Evolutionary conservation across 768 basidiomycete genomes (phyloP), one percentile per base, ranked within the genome.

Genomic region (Botryobasidium botryosum): DNA sequence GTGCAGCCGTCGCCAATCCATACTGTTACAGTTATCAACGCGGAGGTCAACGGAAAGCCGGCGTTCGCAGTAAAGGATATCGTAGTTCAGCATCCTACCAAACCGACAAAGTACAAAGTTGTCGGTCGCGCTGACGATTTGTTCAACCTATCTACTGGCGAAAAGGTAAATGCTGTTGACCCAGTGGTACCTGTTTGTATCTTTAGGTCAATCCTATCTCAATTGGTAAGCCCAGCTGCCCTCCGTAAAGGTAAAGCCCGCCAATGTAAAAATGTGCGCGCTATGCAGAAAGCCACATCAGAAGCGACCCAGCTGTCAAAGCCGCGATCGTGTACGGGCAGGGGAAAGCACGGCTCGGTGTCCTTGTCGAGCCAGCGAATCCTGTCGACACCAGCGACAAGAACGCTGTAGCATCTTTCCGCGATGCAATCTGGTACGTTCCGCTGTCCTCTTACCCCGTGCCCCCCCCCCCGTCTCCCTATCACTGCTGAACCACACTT

Each of bases 121-220:
- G 59, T 55, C 38, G 68, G 70, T 2, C 58, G 70, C 12, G 56
- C 53, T 6, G 69, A 69, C 45, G 69, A 70, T 45, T 67, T 68
- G 51, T 64, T 70, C 35, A 63, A 64, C 53, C 58, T 64, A 32
- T 59, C 54, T 26, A 67, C 62, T 44, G 48, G 50, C 13, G 50
- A 51, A 27, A 51, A 51, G 47, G 47, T 47, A 17, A 20, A 8
- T n/a, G n/a, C 23, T 5, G 13, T 43, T 40, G 13, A 20, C 21
- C 5, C 6, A 18, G 35, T 38, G 17, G 18, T 6, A 27, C 15
- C 47, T 8, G 38, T 18, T 15, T 27, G 35, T 54, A 26, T 31
- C 1, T 27, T 31, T 25, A 31, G 52, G 18, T 48, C 52, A 69
- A 51, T 29, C 41, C 50, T 17, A 42, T 48, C 28, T 48, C 50